These are phyloP conservation scores for Adansonia digitata DNA, from an alignment of 345 rosid species.

Conservation along the genomic window DNA sequence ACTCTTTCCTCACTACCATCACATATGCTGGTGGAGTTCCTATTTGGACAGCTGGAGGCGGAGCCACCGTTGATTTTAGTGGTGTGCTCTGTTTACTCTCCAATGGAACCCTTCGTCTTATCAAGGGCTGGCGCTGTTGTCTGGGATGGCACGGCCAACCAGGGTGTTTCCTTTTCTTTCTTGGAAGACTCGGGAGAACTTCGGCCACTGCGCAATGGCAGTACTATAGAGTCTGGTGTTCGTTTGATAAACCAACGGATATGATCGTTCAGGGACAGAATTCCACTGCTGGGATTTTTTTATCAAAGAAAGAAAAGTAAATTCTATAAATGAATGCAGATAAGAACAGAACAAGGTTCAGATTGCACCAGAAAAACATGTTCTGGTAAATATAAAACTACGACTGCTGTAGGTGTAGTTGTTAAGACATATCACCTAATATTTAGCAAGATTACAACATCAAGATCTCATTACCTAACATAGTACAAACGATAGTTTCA, in stretches of 20 bases:
- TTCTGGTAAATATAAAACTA: no score
- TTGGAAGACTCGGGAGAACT: constrained; percentile 52
- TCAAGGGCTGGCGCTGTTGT: constrained; percentile 41
- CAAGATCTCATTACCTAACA: no score
- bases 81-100: constrained; percentile 41
- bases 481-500: no score
- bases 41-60: constrained; percentile 42
- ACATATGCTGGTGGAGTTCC: constrained; percentile 37
- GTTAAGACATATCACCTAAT: no score
- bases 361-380: no score
- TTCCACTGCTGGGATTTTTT: constrained; percentile 29
- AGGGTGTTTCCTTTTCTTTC: constrained; percentile 40
- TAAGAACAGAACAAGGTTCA: no score
- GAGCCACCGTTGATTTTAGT: constrained; percentile 31
- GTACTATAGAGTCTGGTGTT: constrained; percentile 44
- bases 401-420: no score
- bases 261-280: constrained; percentile 48
- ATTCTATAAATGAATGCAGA: no score
- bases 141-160: constrained; percentile 45
- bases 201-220: constrained; percentile 24
- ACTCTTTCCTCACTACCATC: constrained; percentile 41
- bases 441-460: no score
- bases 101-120: constrained; percentile 48
- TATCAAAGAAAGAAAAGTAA: no score
- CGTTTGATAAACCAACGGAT: constrained; percentile 47